Conservation (phyloP, 1,139 yeast species). For the Entelexis sorbosivorans region DNA sequence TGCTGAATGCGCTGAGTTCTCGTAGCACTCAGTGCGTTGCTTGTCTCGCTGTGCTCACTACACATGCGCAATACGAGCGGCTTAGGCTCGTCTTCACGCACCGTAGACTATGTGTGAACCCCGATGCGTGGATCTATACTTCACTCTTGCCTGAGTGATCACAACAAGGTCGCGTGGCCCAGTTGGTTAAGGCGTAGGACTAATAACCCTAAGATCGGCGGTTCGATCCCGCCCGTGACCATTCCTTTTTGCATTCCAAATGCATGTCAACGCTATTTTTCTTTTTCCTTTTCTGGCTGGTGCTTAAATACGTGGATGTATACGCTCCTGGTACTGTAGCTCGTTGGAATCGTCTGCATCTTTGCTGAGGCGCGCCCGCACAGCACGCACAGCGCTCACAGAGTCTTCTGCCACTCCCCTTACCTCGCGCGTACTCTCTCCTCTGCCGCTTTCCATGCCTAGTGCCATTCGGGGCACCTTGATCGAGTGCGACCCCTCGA, state of each 20-base stretch:
- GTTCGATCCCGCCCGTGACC: constrained; percentile 28
- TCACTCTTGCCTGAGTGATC: not conserved
- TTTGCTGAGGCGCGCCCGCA: not conserved
- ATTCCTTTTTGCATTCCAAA: constrained; percentile 9
- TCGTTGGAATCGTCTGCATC: no score
- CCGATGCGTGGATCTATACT: no score
- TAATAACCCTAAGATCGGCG: constrained; percentile 38
- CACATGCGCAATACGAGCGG: no score
- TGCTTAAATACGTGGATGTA: not conserved
- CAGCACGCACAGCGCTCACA: not conserved
- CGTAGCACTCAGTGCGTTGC: no score
- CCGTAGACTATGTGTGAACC: no score
- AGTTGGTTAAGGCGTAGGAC: constrained; percentile 88
- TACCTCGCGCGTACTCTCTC: not conserved
- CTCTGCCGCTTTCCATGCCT: constrained; percentile 23
- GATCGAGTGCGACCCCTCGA: constrained; percentile 67
- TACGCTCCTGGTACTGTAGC: no score
- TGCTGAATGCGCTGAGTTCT: no score
- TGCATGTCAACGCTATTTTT: no score
- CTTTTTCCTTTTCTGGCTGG: not conserved
- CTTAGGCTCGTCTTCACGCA: no score
- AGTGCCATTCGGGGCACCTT: constrained; percentile 25
- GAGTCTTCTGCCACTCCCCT: not conserved
- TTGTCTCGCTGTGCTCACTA: no score
- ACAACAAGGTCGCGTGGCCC: constrained; percentile 63